phyloP scores from a whole-genome alignment of 345 rosid genomes.

The Salix koriyanagi region DNA sequence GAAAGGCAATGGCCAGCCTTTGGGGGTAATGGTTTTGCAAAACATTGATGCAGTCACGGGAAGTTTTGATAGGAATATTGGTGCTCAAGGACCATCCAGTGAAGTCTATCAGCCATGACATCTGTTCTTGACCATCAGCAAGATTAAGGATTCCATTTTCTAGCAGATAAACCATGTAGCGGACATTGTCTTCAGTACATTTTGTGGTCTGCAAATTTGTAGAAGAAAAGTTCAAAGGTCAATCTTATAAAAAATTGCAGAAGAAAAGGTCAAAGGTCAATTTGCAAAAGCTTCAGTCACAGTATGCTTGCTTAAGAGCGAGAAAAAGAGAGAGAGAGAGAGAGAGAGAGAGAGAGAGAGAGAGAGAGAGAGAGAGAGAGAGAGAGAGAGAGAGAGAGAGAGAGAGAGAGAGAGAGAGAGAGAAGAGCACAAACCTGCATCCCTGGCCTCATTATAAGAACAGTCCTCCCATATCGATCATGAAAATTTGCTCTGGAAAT shows the following conservation, averaged over 20 bases:
- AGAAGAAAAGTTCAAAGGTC: not conserved
- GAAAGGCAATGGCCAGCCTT: conserved; percentile 26
- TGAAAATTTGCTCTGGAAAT: conserved; percentile 26
- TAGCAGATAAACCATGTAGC: conserved; percentile 20
- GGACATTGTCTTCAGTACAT: conserved; percentile 18
- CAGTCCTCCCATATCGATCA: conserved; percentile 27
- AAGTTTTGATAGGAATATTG: conserved; percentile 10
- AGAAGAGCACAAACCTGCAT: conserved; percentile 25
- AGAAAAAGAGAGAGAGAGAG: too few species aligned
- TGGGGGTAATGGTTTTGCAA: conserved; percentile 30
- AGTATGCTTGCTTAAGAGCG: too few species aligned
- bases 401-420: too few species aligned
- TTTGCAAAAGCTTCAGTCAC: too few species aligned
- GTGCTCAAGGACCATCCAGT: conserved; percentile 24
- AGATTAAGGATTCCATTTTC: conserved; percentile 28
- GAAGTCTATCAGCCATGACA: conserved; percentile 30
- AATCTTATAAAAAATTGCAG: not conserved
- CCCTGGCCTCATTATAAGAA: conserved; percentile 31
- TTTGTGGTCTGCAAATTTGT: conserved; percentile 11
- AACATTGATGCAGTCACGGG: conserved; percentile 20
- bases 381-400: too few species aligned
- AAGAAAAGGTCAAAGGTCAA: not conserved
- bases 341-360: too few species aligned
- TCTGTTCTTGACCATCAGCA: conserved; percentile 26
- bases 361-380: too few species aligned